Conservation (phyloP, 306 rosid genomes). For the Vachellia pachyceras region DNA sequence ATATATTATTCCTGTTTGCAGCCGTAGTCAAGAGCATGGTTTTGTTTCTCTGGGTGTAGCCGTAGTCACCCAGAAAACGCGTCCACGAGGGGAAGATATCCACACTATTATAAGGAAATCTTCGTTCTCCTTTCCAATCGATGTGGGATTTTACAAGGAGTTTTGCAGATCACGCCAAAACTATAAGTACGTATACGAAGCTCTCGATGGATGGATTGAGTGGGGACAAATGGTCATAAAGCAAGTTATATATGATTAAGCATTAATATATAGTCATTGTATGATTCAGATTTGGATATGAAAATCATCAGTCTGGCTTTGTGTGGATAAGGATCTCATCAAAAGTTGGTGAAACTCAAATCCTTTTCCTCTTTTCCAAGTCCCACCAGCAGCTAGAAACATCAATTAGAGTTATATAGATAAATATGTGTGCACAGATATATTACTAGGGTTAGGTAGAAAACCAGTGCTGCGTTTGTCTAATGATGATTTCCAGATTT, state of each 20-base stretch:
- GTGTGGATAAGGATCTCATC: slow-evolving; percentile 67
- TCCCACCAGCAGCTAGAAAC: slow-evolving; percentile 33
- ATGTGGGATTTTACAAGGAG: too few relatives aligned
- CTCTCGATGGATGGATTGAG: slow-evolving; percentile 34
- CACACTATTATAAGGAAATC: too few relatives aligned
- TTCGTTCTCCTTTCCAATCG: too few relatives aligned
- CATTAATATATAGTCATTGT: not conserved
- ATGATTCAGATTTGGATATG: slow-evolving; percentile 13
- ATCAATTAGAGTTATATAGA: slow-evolving; percentile 8
- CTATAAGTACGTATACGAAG: not conserved
- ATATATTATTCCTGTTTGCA: too few relatives aligned
- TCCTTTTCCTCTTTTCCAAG: slow-evolving; percentile 45
- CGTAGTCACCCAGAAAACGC: too few relatives aligned
- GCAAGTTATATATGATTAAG: slow-evolving; percentile 9
- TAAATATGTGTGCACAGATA: not conserved
- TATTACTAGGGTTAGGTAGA: slow-evolving; percentile 51
- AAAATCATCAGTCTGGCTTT: slow-evolving; percentile 15
- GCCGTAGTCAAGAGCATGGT: too few relatives aligned
- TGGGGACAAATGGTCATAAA: slow-evolving; percentile 35
- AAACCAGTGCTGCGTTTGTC: slow-evolving; percentile 47
- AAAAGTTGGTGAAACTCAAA: slow-evolving; percentile 81
- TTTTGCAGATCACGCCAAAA: slow-evolving; percentile 45
- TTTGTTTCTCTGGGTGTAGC: too few relatives aligned
- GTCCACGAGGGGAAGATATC: too few relatives aligned
- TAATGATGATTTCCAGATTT: not conserved